A percentile compares a stretch with the other conserved stretches of the same genome.
phyloP scores from a whole-genome alignment of 371 early-diverging fungal species.

The Apophysomyces variabilis region DNA sequence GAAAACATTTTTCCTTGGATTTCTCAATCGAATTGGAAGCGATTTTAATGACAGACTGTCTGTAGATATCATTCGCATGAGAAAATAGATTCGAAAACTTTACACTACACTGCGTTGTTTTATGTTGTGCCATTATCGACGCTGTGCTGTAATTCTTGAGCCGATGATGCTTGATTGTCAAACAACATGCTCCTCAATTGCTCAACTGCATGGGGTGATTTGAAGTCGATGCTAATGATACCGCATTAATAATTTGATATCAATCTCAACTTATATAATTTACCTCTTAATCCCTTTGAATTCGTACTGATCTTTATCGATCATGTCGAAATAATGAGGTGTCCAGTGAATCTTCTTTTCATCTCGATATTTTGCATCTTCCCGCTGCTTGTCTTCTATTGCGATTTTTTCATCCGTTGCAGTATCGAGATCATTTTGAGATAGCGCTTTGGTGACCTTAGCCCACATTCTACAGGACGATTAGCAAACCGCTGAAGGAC shows the following conservation, averaged over 20 bases:
- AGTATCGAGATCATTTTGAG: conserved; percentile 66
- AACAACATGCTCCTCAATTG: background rate
- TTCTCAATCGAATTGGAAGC: background rate
- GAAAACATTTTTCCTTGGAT: too few relatives aligned
- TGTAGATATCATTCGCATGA: background rate
- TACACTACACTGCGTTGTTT: background rate
- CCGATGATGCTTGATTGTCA: background rate
- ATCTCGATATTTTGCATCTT: conserved; percentile 66
- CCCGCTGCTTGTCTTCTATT: conserved; percentile 88
- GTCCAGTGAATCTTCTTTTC: conserved; percentile 47
- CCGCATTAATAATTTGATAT: background rate
- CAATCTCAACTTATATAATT: background rate
- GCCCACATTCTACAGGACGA: conserved; percentile 62
- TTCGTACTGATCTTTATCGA: conserved; percentile 34
- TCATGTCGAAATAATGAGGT: conserved; percentile 58
- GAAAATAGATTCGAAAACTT: background rate
- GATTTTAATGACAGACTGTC: background rate
- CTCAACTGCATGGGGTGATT: background rate
- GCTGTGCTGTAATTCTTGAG: background rate
- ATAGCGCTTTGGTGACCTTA: conserved; percentile 79
- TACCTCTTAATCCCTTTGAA: conserved; percentile 31
- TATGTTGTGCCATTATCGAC: background rate
- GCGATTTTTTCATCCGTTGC: conserved; percentile 84
- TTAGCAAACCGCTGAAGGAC: background rate
- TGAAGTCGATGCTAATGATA: conserved; percentile 24